These are phyloP conservation scores for Leucaena leucocephala DNA, from an alignment of 306 rosid species.

Conservation along the genomic window DNA sequence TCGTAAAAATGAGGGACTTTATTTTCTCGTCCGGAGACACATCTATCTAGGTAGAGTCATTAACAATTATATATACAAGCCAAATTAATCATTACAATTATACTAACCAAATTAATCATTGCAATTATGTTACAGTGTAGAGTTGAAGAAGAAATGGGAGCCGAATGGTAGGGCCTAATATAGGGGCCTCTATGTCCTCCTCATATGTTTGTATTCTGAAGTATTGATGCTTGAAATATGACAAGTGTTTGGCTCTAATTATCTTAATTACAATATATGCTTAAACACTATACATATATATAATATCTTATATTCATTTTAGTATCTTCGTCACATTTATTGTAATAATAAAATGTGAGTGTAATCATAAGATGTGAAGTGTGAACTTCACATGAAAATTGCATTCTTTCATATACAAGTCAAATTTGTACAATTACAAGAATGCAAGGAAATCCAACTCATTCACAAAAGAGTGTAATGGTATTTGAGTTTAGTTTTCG, in stretches of 20 bases:
- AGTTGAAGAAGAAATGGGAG: constrained; percentile 29
- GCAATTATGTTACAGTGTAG: constrained; percentile 35
- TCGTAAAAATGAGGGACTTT: background rate
- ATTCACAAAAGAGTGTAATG: too few relatives aligned
- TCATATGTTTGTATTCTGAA: background rate
- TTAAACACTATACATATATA: too few relatives aligned
- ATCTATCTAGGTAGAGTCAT: background rate
- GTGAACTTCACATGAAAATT: background rate
- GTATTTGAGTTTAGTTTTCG: too few relatives aligned
- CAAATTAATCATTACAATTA: background rate
- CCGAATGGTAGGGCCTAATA: constrained; percentile 32
- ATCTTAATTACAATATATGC: background rate
- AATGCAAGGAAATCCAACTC: background rate
- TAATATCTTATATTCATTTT: too few relatives aligned
- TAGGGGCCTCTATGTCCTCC: constrained; percentile 41
- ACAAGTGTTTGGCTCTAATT: background rate
- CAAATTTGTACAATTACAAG: background rate
- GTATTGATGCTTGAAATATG: background rate
- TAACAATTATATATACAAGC: background rate
- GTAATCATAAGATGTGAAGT: background rate
- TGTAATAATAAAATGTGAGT: background rate
- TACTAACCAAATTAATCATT: constrained; percentile 33
- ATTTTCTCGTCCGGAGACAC: background rate
- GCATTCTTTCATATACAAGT: background rate
- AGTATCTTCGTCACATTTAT: too few relatives aligned